Conservation (phyloP, 2,329 filamentous ascomycete species). For the Podosphaera fusca region DNA sequence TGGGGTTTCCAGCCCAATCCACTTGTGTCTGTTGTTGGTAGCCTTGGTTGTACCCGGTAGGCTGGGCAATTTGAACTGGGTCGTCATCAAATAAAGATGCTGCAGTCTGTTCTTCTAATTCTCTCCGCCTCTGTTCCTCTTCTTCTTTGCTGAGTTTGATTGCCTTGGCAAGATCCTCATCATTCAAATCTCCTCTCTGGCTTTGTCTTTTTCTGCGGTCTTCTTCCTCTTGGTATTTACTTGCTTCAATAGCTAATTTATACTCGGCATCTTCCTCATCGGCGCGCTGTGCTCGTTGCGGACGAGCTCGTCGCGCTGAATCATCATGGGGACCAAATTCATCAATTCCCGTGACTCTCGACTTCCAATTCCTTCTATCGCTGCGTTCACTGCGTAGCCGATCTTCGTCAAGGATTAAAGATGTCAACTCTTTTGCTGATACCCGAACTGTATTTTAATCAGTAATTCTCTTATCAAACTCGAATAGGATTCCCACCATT, state of each 20-base stretch:
- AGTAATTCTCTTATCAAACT: slow-evolving; percentile 7
- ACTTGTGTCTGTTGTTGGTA: slow-evolving; percentile 94
- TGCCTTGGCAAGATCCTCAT: slow-evolving; percentile 82
- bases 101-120: slow-evolving; percentile 70
- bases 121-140: slow-evolving; percentile 67
- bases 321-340: slow-evolving; percentile 36
- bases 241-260: slow-evolving; percentile 74
- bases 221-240: slow-evolving; percentile 85
- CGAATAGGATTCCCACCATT: slow-evolving; percentile 40
- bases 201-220: slow-evolving; percentile 52
- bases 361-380: slow-evolving; percentile 91
- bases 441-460: slow-evolving; percentile 48
- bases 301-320: slow-evolving; percentile 20
- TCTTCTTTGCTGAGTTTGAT: slow-evolving; percentile 89
- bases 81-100: slow-evolving; percentile 75
- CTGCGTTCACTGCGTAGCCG: slow-evolving; percentile 70
- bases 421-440: slow-evolving; percentile 85
- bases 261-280: slow-evolving; percentile 86
- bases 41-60: slow-evolving; percentile 84
- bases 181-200: slow-evolving; percentile 31
- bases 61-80: slow-evolving; percentile 30
- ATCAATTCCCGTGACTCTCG: slow-evolving; percentile 78
- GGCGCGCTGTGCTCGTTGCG: slow-evolving; percentile 25
- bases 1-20: slow-evolving; percentile 91
- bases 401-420: slow-evolving; percentile 82